A percentile compares a stretch with the other conserved stretches of the same genome.
Evolutionary conservation across 768 basidiomycete species (phyloP).

Genomic region (Leucogyrophana mollusca): DNA sequence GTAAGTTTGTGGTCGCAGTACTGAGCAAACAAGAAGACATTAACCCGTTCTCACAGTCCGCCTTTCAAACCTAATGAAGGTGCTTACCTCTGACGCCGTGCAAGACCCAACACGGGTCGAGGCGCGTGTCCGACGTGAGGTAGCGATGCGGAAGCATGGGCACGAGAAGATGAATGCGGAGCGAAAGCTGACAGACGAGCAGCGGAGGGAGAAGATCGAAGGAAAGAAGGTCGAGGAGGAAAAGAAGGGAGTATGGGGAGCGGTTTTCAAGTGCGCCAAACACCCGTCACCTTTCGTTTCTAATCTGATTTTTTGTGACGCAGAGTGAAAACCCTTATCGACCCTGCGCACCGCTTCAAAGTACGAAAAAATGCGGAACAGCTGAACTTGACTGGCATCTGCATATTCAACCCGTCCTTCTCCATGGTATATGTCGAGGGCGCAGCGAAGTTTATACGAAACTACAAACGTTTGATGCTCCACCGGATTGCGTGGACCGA

Average conservation of each 20-base stretch:
- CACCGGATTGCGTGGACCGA: conserved; percentile 94
- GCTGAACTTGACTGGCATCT: conserved; percentile 81
- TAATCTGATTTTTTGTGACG: conserved; percentile 1
- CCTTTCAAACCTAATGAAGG: conserved; percentile 95
- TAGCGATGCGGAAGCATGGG: conserved; percentile 80
- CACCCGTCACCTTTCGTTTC: neutral
- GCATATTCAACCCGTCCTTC: conserved; percentile 88
- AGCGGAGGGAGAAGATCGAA: conserved; percentile 84
- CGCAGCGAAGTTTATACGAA: conserved; percentile 77
- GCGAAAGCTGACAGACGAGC: conserved; percentile 89
- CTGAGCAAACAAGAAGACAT: neutral
- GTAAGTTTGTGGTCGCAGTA: too few species aligned
- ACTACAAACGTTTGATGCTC: conserved; percentile 86
- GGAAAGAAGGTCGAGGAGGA: conserved; percentile 86
- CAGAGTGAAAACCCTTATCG: conserved; percentile 85
- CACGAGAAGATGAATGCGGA: conserved; percentile 95
- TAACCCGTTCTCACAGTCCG: conserved; percentile 59
- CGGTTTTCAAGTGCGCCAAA: conserved; percentile 83
- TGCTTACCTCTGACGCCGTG: conserved; percentile 93
- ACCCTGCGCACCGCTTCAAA: conserved; percentile 94
- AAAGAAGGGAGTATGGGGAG: conserved; percentile 76
- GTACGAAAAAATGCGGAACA: conserved; percentile 96
- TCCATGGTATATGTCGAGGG: conserved; percentile 94
- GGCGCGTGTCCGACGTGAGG: conserved; percentile 91
- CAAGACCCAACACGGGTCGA: conserved; percentile 98